Evolutionary conservation across 768 basidiomycete genomes (phyloP).

Genomic region (Mycena leptocephala): DNA sequence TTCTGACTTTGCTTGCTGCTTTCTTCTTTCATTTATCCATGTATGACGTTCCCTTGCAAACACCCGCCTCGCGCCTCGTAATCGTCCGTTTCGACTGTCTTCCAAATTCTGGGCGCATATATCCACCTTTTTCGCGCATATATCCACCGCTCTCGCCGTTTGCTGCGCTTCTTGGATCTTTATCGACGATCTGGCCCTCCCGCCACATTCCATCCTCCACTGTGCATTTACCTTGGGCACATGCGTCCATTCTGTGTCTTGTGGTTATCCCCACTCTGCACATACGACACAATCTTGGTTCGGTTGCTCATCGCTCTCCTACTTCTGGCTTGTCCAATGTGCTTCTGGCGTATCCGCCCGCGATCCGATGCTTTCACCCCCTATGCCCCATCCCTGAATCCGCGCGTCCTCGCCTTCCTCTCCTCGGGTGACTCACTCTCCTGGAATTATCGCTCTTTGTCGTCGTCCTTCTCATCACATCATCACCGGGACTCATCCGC

Average conservation of each 20-base stretch:
- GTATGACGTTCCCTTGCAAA: neutral
- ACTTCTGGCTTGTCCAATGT: neutral
- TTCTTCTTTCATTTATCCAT: slow-evolving; percentile 44
- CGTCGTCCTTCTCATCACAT: neutral
- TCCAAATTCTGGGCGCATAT: neutral
- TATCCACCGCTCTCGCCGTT: neutral
- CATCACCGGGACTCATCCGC: neutral
- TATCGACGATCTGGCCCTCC: neutral
- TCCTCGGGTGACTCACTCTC: neutral
- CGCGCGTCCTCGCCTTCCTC: neutral
- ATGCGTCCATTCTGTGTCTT: neutral
- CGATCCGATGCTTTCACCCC: slow-evolving; percentile 23
- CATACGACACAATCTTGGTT: neutral
- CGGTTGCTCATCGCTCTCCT: neutral
- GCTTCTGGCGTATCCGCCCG: slow-evolving; percentile 3
- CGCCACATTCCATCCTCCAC: neutral
- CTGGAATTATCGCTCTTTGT: too few species aligned
- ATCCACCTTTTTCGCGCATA: neutral
- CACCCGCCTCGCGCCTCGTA: neutral
- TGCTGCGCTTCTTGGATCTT: neutral
- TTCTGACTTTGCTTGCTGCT: slow-evolving; percentile 45
- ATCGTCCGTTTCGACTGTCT: neutral
- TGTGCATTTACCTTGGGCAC: neutral
- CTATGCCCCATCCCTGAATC: slow-evolving; percentile 2
- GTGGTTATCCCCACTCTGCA: neutral